Evolutionary conservation across 495 filamentous ascomycete species (phyloP).

Genomic region (Talaromyces liani): DNA sequence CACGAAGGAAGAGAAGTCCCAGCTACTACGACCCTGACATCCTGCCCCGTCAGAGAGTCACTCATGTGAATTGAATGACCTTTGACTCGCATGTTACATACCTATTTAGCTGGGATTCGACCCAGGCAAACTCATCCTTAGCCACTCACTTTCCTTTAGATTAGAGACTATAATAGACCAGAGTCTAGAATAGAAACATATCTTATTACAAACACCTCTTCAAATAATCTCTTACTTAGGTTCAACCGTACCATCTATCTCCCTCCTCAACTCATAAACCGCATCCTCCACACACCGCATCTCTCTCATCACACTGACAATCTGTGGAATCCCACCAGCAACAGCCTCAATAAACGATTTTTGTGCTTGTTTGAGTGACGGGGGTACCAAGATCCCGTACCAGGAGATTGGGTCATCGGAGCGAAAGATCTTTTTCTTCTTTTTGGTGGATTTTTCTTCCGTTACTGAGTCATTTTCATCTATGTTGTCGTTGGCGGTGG

Average conservation of each 20-base stretch:
- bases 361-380: slow-evolving; percentile 54
- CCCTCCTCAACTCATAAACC: slow-evolving; percentile 47
- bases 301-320: slow-evolving; percentile 53
- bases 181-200: neutral
- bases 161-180: neutral
- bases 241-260: slow-evolving; percentile 8
- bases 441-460: slow-evolving; percentile 30
- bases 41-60: neutral
- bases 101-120: neutral
- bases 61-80: neutral
- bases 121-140: slow-evolving; percentile 4
- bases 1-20: slow-evolving; percentile 2
- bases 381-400: slow-evolving; percentile 62
- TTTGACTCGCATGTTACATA: slow-evolving; percentile 1
- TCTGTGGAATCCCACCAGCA: slow-evolving; percentile 22
- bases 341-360: slow-evolving; percentile 34
- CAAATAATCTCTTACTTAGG: neutral
- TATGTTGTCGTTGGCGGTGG: slow-evolving; percentile 45
- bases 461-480: slow-evolving; percentile 52
- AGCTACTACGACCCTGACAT: slow-evolving; percentile 10
- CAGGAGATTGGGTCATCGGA: slow-evolving; percentile 55
- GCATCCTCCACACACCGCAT: slow-evolving; percentile 61
- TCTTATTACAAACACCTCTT: neutral
- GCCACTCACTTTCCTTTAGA: neutral
- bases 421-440: slow-evolving; percentile 14